phyloP scores from a whole-genome alignment of 2,329 filamentous ascomycete species.

The Trichoderma oligosporum region DNA sequence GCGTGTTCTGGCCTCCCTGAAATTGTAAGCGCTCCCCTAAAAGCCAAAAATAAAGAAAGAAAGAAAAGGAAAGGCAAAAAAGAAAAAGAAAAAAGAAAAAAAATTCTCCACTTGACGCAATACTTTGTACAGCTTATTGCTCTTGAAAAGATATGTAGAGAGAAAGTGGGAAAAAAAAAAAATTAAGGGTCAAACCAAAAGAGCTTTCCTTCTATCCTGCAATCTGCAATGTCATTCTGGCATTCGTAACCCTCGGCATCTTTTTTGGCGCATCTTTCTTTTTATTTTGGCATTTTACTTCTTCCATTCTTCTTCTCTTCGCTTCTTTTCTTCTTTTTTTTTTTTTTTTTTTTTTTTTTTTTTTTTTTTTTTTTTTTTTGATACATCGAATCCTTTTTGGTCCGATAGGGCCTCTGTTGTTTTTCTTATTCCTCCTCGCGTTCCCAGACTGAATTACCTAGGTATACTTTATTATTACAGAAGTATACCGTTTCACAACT shows the following conservation, averaged over 20 bases:
- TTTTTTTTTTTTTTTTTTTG: not conserved
- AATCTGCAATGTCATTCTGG: slow-evolving; percentile 10
- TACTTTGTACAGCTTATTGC: not conserved
- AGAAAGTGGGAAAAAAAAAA: slow-evolving; percentile 1
- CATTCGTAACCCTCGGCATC: not conserved
- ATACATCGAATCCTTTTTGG: too few species aligned
- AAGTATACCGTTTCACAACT: not conserved
- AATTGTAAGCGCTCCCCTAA: slow-evolving; percentile 15
- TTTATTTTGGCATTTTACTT: slow-evolving; percentile 5
- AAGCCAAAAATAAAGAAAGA: not conserved
- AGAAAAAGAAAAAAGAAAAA: too few species aligned
- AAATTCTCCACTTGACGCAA: slow-evolving; percentile 20
- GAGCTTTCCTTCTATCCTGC: not conserved
- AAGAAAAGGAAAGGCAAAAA: too few species aligned
- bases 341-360: not conserved
- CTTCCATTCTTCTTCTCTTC: not conserved
- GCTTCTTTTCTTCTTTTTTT: not conserved
- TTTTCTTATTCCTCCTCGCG: not conserved
- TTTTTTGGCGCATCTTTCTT: slow-evolving; percentile 8
- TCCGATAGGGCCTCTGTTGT: too few species aligned
- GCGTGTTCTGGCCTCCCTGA: slow-evolving; percentile 8
- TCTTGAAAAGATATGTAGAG: slow-evolving; percentile 11
- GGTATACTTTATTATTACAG: not conserved
- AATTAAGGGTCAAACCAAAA: slow-evolving; percentile 1
- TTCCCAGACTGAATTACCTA: not conserved